phyloP scores from a whole-genome alignment of 148 eudicot genomes.

The Amaranthus palmeri region DNA sequence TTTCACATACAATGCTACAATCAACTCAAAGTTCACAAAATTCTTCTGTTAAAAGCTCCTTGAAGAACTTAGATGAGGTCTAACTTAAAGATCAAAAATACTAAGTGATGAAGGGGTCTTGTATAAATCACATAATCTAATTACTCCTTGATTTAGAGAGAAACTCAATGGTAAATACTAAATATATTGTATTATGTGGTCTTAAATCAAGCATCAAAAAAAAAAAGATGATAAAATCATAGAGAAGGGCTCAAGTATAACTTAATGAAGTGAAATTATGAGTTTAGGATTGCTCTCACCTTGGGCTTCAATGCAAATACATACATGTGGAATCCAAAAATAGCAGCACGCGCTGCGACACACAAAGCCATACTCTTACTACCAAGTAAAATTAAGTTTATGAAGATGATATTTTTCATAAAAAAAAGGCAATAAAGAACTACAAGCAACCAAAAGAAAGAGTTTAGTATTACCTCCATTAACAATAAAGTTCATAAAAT shows the following conservation, averaged over 20 bases:
- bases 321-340: constrained; percentile 76
- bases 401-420: too few relatives aligned
- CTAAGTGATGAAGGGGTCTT: too few relatives aligned
- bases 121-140: too few relatives aligned
- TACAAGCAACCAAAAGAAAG: not conserved
- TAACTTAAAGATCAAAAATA: too few relatives aligned
- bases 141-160: not conserved
- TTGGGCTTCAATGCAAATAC: constrained; percentile 70
- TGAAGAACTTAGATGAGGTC: too few relatives aligned
- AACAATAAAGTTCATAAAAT: constrained; percentile 39
- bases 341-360: constrained; percentile 72
- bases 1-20: too few relatives aligned
- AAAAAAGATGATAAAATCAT: not conserved
- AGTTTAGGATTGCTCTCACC: constrained; percentile 34
- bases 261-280: not conserved
- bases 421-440: not conserved
- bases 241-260: not conserved
- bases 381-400: not conserved
- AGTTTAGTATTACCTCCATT: constrained; percentile 31
- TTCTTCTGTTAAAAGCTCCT: too few relatives aligned
- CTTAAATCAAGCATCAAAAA: not conserved
- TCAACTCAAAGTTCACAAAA: too few relatives aligned
- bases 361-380: constrained; percentile 11
- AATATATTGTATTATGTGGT: not conserved
- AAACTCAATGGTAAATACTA: not conserved